These are phyloP conservation scores for Micromonas pusilla DNA, from an alignment of 139 green algal species.

Conservation along the genomic window DNA sequence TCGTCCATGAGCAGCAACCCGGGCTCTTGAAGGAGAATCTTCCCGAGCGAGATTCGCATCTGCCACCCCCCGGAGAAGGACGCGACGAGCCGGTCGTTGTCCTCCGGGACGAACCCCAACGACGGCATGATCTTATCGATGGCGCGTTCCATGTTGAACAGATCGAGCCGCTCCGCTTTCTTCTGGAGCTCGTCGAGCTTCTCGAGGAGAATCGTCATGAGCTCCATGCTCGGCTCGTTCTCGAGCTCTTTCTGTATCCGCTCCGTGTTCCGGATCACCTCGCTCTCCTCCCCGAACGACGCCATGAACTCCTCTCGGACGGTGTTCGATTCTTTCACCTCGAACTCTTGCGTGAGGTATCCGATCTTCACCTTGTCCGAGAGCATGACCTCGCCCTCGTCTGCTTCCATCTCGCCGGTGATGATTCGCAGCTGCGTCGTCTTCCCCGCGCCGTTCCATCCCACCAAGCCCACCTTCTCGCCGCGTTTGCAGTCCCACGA, in stretches of 20 bases:
- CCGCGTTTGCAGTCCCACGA: constrained; percentile 95
- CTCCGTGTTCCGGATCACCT: constrained; percentile 58
- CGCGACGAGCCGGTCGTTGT: constrained; percentile 73
- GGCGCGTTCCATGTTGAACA: constrained; percentile 76
- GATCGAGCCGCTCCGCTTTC: constrained; percentile 48
- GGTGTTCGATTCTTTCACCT: constrained; percentile 78
- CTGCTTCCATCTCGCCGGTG: constrained; percentile 71
- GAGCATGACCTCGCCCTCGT: constrained; percentile 75
- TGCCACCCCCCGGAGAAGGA: constrained; percentile 91
- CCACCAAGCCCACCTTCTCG: constrained; percentile 92
- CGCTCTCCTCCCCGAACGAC: constrained; percentile 68
- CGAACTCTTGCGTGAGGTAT: constrained; percentile 96
- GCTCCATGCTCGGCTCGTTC: constrained; percentile 83
- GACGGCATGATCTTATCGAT: constrained; percentile 98
- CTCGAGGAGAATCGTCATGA: constrained; percentile 69
- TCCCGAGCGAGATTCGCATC: constrained; percentile 98
- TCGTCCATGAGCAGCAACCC: constrained; percentile 70
- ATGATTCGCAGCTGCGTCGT: constrained; percentile 97
- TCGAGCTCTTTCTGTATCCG: constrained; percentile 75
- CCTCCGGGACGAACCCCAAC: constrained; percentile 85
- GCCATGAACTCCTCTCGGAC: constrained; percentile 91
- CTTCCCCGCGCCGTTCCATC: constrained; percentile 97
- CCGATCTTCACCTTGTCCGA: constrained; percentile 63
- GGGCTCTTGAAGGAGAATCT: constrained; percentile 86
- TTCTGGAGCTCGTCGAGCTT: constrained; percentile 75